Evolutionary conservation across 106 monocot species (phyloP), one percentile per base, ranked within the genome.

Genomic region (Dioscorea zingiberensis): DNA sequence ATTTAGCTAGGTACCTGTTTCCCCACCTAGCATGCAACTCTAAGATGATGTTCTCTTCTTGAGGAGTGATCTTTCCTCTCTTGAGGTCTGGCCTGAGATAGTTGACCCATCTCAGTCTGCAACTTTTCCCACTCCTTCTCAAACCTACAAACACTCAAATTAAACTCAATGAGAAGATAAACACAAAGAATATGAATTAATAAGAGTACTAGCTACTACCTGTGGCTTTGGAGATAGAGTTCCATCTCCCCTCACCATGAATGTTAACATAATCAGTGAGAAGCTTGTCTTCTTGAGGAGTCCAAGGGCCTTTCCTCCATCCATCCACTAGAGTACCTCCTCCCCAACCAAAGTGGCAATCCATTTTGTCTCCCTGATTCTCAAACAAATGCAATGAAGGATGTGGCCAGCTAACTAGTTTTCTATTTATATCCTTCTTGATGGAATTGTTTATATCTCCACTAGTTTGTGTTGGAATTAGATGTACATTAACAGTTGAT

Each of bases 201-300:
- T n/a, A n/a, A n/a, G n/a, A n/a, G n/a, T n/a, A n/a, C n/a, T n/a
- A n/a, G n/a, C n/a, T n/a, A n/a, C 6, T 77, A 90, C 90, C 90
- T 62, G 86, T 78, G 1, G 81, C 66, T 69, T 76, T 73, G 58
- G 81, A 78, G 63, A 86, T 70, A 11, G 81, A 86, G 58, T 86
- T 91, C 91, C 91, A 87, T 70, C 86, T 80, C 1, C 91, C 91
- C 59, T 91, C 91, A 2, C 86, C 91, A 63, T 91, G 91, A 19
- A 76, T 63, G 61, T 72, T 74, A 44, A 91, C 86, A 77, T 86
- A 78, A 48, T 91, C 83, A n/a, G 71, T 74, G 29, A 91, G 78
- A 22, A 91, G 62, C 81, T 73, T 70, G 64, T 91, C 91, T 51
- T 91, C 91, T 29, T 81, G 78, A 1, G 78, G 58, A 61, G 86